phyloP scores from a whole-genome alignment of 257 asterid species.

The Cynanchum wilfordii region DNA sequence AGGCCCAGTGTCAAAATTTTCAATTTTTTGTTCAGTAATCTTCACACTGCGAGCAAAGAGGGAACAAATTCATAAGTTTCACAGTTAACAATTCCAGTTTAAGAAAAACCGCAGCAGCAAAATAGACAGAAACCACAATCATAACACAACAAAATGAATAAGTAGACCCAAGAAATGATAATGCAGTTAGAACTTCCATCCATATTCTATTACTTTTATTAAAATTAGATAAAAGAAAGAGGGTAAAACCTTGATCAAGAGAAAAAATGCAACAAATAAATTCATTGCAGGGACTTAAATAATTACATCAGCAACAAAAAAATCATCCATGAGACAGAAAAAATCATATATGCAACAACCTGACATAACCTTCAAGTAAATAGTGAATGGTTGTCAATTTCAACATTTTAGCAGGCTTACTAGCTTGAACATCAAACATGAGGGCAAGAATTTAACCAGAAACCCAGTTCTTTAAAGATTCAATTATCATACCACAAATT shows the following conservation, averaged over 20 bases:
- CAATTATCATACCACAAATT: neutral
- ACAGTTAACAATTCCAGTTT: neutral
- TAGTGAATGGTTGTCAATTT: neutral
- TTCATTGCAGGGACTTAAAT: neutral
- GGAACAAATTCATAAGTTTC: constrained; percentile 18
- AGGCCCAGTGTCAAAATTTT: constrained; percentile 62
- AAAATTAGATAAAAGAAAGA: neutral
- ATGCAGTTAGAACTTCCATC: neutral
- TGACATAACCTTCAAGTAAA: neutral
- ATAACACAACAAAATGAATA: neutral
- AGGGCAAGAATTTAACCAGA: neutral
- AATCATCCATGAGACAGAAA: neutral
- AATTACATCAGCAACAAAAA: neutral
- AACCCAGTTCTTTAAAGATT: neutral
- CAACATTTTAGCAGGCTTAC: neutral
- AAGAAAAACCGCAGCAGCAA: neutral
- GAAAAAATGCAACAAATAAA: neutral
- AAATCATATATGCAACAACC: neutral
- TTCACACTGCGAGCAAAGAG: constrained; percentile 41
- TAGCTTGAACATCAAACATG: neutral
- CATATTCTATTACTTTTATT: neutral
- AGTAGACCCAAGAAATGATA: constrained; percentile 1
- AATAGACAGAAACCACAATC: neutral
- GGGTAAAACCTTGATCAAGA: neutral
- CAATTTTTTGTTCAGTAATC: constrained; percentile 25